phyloP scores from a whole-genome alignment of 371 early-diverging fungal genomes.

The Syncephalastrum racemosum region DNA sequence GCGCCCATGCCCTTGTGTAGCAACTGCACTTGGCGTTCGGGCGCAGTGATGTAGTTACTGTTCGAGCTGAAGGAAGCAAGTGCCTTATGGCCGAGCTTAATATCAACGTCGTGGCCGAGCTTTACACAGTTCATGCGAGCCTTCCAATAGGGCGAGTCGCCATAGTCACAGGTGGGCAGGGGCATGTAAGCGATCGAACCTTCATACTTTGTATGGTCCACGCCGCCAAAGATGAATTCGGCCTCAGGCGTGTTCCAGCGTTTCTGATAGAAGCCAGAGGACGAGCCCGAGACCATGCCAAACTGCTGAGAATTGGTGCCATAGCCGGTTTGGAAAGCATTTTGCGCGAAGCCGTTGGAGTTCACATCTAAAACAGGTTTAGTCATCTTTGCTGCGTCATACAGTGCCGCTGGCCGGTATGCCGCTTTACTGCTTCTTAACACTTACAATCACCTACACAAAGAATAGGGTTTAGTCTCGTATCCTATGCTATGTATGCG shows the following conservation, averaged over 20 bases:
- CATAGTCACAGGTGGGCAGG: constrained; percentile 43
- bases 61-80: constrained; percentile 37
- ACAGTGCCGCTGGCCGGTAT: too few species aligned
- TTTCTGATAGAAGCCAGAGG: constrained; percentile 34
- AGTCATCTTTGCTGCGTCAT: too few species aligned
- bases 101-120: constrained; percentile 34
- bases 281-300: constrained; percentile 22
- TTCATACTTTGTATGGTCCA: constrained; percentile 44
- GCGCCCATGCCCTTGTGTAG: constrained; percentile 44
- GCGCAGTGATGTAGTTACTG: constrained; percentile 34
- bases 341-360: constrained; percentile 28
- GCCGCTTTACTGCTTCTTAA: too few species aligned
- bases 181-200: constrained; percentile 41
- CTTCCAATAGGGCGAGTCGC: constrained; percentile 46
- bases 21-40: constrained; percentile 34
- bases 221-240: constrained; percentile 46
- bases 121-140: constrained; percentile 39
- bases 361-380: constrained; percentile 13
- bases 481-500: too few species aligned
- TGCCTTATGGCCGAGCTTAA: constrained; percentile 37
- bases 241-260: constrained; percentile 29
- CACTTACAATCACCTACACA: too few species aligned
- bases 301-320: constrained; percentile 33
- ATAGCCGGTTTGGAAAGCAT: constrained; percentile 33
- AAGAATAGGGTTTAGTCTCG: too few species aligned